Conservation (phyloP, 371 early-diverging fungal genomes). For the Mucor racemosus region DNA sequence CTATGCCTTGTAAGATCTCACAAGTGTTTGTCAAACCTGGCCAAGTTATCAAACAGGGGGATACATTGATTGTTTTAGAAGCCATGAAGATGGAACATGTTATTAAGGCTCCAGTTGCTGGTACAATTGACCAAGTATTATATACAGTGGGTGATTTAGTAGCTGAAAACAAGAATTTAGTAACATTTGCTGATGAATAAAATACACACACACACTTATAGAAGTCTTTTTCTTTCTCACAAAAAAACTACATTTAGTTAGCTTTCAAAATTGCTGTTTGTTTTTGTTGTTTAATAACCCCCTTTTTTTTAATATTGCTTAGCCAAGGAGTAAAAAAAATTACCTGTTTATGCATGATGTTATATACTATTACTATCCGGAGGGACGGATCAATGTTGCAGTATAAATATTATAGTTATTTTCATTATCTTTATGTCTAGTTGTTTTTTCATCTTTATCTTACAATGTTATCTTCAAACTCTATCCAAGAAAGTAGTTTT, state of each 20-base stretch:
- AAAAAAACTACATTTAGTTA: neutral
- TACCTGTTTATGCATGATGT: constrained; percentile 16
- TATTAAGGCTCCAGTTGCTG: constrained; percentile 84
- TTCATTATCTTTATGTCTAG: neutral
- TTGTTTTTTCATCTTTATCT: neutral
- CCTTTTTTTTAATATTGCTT: neutral
- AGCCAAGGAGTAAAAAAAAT: constrained; percentile 9
- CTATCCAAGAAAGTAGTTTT: constrained; percentile 16
- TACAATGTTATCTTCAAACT: constrained; percentile 5
- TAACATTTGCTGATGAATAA: constrained; percentile 67
- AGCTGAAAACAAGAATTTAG: constrained; percentile 82
- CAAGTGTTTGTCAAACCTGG: constrained; percentile 84
- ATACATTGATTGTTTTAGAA: constrained; percentile 85
- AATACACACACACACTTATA: neutral
- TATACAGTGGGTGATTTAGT: constrained; percentile 90
- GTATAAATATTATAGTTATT: neutral
- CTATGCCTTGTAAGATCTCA: constrained; percentile 97
- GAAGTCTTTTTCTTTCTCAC: neutral
- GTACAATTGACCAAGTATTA: constrained; percentile 73
- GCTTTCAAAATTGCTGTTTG: neutral
- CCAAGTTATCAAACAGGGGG: constrained; percentile 83
- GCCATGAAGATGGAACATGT: constrained; percentile 99
- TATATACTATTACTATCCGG: neutral
- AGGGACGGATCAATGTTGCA: neutral
- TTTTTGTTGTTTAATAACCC: neutral